Conservation (phyloP, 495 filamentous ascomycete genomes). For the Emericellopsis terricola region DNA sequence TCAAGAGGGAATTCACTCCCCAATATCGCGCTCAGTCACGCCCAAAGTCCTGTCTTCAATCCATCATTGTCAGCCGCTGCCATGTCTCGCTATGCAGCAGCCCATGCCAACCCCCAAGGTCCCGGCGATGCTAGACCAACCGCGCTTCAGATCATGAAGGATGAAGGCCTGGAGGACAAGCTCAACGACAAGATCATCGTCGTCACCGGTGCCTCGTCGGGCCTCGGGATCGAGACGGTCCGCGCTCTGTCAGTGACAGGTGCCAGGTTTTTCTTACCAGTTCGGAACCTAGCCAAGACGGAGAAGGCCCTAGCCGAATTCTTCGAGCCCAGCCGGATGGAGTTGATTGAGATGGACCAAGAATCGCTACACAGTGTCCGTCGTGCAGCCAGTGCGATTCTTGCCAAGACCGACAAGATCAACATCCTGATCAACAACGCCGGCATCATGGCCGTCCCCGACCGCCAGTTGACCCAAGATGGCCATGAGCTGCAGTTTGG, state of each 20-base stretch:
- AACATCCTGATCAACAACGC: constrained; percentile 57
- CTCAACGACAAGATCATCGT: constrained; percentile 18
- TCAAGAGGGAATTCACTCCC: no score
- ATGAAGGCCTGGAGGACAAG: constrained; percentile 20
- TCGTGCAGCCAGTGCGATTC: constrained; percentile 29
- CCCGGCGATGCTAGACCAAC: constrained; percentile 31
- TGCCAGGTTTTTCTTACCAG: constrained; percentile 20
- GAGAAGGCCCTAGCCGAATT: constrained; percentile 16
- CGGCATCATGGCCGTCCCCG: constrained; percentile 38
- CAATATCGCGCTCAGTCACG: no score
- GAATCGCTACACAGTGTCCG: constrained; percentile 26
- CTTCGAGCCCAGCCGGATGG: constrained; percentile 9
- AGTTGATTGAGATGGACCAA: constrained; percentile 29
- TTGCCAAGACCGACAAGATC: constrained; percentile 25
- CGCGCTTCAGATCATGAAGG: constrained; percentile 30
- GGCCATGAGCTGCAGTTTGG: constrained; percentile 39
- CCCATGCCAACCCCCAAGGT: constrained; percentile 8
- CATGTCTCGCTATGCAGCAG: constrained; percentile 4
- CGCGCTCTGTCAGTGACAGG: constrained; percentile 21
- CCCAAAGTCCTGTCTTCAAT: no score
- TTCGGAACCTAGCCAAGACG: constrained; percentile 24
- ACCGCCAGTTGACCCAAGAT: constrained; percentile 21
- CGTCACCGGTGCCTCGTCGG: constrained; percentile 30
- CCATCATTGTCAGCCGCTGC: no score
- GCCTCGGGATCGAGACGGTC: constrained; percentile 28